Evolutionary conservation across 495 filamentous ascomycete genomes (phyloP), one percentile per base, ranked within the genome.

Genomic region (Cairneyella variabilis): DNA sequence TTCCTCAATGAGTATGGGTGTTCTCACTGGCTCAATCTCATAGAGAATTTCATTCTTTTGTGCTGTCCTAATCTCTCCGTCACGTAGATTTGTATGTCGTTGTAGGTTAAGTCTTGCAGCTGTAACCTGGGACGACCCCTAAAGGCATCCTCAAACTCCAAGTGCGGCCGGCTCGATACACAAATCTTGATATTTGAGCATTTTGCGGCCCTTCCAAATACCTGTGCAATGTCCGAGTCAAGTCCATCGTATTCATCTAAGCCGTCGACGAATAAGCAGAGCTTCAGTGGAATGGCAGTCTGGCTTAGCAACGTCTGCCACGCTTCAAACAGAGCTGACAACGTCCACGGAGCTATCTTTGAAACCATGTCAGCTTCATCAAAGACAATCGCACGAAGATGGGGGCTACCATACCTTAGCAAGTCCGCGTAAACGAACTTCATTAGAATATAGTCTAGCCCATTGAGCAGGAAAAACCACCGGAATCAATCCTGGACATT

Each of bases 251-350:
- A 73, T 45, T 78, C 75, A 42, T 76, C 75, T 0, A 78, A 57
- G 1, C 73, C 75, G 53, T 79, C 77, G 28, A 80, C 69, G 36
- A 77, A 71, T 38, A 79, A 69, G 54, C 70, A 78, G n/a, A 78
- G 44, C 38, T 37, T 63, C 3, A 37, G 21, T 4, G 40, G 42
- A 10, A 45, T 26, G 3, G 16, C n/a, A 3, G 12, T 11, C 66
- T 61, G 0, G 69, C 70, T 25, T 1, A 16, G 22, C 12, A 54
- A 28, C 5, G 14, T 8, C 14, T 32, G 21, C 17, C 36, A 47
- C 2, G 42, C 42, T 23, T 25, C 17, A 6, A 21, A 8, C n/a
- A 41, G 45, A 23, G 16, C 21, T 12, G 21, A 25, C 21, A 45
- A 17, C n/a, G 21, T 3, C 42, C 23, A 20, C 16, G 1, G 34